These are phyloP conservation scores for Berberis thunbergii DNA, from an alignment of 164 flowering plant genomes.

Conservation along the genomic window DNA sequence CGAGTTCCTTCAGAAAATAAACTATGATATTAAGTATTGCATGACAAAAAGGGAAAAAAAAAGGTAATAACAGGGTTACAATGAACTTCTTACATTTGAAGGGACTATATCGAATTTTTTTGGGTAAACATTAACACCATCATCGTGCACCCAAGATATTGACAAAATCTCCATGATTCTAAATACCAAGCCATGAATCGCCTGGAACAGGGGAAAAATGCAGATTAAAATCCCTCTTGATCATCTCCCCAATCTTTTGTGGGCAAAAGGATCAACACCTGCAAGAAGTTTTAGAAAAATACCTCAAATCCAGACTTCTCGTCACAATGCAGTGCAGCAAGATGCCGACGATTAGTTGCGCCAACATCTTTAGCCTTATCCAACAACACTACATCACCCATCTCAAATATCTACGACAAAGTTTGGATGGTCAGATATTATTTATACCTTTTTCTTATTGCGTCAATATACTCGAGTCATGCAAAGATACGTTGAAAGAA, in stretches of 20 bases:
- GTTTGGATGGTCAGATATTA: background rate
- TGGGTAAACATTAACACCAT: constrained; percentile 30
- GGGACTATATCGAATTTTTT: constrained; percentile 20
- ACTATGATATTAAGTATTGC: background rate
- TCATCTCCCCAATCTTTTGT: no score
- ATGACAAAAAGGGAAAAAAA: background rate
- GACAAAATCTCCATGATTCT: constrained; percentile 80
- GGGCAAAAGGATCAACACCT: background rate
- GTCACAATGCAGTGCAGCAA: constrained; percentile 79
- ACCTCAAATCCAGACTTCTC: constrained; percentile 94
- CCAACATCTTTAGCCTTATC: constrained; percentile 72
- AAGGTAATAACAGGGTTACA: background rate
- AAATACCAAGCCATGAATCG: constrained; percentile 75
- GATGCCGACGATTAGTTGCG: constrained; percentile 60
- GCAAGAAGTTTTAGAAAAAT: constrained; percentile 1
- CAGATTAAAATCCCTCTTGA: no score
- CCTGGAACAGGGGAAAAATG: constrained; percentile 26
- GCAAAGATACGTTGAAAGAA: background rate
- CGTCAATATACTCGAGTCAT: background rate
- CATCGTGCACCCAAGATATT: constrained; percentile 43
- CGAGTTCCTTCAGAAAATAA: constrained; percentile 55
- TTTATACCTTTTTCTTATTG: background rate
- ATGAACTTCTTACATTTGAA: constrained; percentile 48
- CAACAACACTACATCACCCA: constrained; percentile 66
- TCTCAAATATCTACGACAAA: constrained; percentile 58